Conservation (phyloP, 176 grass and related monocot genomes). For the Rhynchospora pubera region DNA sequence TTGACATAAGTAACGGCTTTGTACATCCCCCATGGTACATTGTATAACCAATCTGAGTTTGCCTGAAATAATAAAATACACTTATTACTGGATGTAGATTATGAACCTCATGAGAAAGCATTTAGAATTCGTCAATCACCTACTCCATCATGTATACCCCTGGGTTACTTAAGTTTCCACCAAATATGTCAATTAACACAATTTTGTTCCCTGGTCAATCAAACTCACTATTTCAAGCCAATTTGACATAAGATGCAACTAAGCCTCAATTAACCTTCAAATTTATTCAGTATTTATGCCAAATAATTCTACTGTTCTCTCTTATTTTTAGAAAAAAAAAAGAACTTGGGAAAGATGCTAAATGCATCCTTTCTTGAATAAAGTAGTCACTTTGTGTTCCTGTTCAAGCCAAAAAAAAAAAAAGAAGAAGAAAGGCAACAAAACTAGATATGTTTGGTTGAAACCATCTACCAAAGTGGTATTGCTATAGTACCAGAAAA, state of each 20-base stretch:
- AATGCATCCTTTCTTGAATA: not conserved
- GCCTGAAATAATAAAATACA: constrained; percentile 30
- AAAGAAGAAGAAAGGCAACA: not conserved
- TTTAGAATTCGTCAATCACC: not conserved
- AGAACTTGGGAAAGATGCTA: not conserved
- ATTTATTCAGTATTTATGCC: not conserved
- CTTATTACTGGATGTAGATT: not conserved
- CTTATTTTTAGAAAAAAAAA: not conserved
- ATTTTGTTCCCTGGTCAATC: not conserved
- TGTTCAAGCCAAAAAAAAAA: not conserved
- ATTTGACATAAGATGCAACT: not conserved
- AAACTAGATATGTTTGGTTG: not conserved
- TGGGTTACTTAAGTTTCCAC: not conserved
- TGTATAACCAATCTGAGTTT: constrained; percentile 67
- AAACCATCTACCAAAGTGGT: not conserved
- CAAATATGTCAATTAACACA: not conserved
- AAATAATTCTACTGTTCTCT: not conserved
- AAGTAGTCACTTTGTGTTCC: not conserved
- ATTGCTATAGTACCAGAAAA: not conserved
- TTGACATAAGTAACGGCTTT: constrained; percentile 77
- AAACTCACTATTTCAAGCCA: not conserved
- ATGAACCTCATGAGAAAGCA: not conserved
- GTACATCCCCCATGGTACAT: constrained; percentile 86
- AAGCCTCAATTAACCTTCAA: not conserved
- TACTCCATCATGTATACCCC: not conserved